These are phyloP conservation scores for Rostrohypoxylon terebratum DNA, from an alignment of 495 filamentous ascomycete genomes.

Conservation along the genomic window DNA sequence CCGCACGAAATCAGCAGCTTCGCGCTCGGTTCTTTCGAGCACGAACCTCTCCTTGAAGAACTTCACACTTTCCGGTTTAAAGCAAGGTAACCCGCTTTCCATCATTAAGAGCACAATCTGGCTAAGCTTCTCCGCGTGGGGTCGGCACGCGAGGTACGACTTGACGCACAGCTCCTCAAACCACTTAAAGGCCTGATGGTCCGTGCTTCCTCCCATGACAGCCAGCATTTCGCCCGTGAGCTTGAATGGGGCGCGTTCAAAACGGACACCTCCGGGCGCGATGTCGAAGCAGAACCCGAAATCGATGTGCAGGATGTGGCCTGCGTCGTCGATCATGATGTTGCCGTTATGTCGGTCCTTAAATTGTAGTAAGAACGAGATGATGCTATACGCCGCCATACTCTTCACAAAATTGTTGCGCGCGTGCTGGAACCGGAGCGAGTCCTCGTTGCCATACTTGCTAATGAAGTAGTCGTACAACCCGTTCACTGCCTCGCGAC, in stretches of 20 bases:
- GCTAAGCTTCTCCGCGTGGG: slow-evolving; percentile 83
- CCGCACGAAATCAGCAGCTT: slow-evolving; percentile 94
- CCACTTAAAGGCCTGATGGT: slow-evolving; percentile 89
- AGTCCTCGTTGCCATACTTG: slow-evolving; percentile 96
- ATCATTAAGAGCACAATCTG: slow-evolving; percentile 95
- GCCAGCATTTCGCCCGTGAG: slow-evolving; percentile 96
- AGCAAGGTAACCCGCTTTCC: slow-evolving; percentile 95
- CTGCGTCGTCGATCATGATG: slow-evolving; percentile 98
- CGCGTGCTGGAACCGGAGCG: slow-evolving; percentile 92
- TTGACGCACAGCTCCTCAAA: slow-evolving; percentile 98
- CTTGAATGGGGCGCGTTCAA: slow-evolving; percentile 98
- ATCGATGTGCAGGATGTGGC: slow-evolving; percentile 98
- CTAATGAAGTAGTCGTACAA: slow-evolving; percentile 98
- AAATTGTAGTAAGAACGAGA: slow-evolving; percentile 96
- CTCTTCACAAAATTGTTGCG: slow-evolving; percentile 98
- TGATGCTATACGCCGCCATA: slow-evolving; percentile 99
- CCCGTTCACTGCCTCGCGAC: slow-evolving; percentile 95
- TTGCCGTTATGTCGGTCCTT: slow-evolving; percentile 99
- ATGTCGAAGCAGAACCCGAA: slow-evolving; percentile 99
- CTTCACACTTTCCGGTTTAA: slow-evolving; percentile 94
- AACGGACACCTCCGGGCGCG: slow-evolving; percentile 93
- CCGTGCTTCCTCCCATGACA: slow-evolving; percentile 91
- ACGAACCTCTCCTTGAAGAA: slow-evolving; percentile 95
- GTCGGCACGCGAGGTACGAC: slow-evolving; percentile 91
- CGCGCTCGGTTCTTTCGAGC: slow-evolving; percentile 89